phyloP scores from a whole-genome alignment of 2,329 filamentous ascomycete genomes.

The Colletotrichum filicis region DNA sequence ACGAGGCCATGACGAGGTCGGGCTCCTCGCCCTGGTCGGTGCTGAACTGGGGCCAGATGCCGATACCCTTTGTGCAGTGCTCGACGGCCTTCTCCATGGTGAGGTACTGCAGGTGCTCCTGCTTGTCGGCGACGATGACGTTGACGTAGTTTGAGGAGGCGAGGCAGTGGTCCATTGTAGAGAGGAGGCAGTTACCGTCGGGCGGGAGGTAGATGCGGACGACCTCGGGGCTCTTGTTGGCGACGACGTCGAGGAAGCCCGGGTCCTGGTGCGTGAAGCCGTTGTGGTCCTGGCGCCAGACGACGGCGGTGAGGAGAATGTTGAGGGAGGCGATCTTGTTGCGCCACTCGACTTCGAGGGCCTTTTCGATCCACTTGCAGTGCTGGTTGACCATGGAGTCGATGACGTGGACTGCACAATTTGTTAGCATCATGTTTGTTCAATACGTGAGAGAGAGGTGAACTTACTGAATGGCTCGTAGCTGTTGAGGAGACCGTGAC shows the following conservation, averaged over 20 bases:
- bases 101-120: constrained; percentile 82
- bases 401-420: constrained; percentile 71
- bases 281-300: constrained; percentile 87
- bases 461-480: constrained; percentile 77
- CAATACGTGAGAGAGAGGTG: not conserved
- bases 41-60: constrained; percentile 82
- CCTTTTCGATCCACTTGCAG: constrained; percentile 88
- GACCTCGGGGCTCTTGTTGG: constrained; percentile 83
- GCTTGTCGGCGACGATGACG: constrained; percentile 83
- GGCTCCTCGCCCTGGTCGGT: constrained; percentile 77
- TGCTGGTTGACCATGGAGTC: constrained; percentile 86
- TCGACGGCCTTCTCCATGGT: constrained; percentile 76
- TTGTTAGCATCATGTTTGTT: not conserved
- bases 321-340: constrained; percentile 80
- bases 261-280: constrained; percentile 87
- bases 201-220: constrained; percentile 85
- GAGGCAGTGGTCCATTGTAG: constrained; percentile 81
- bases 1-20: constrained; percentile 80
- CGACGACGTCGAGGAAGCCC: constrained; percentile 82
- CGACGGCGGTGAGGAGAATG: constrained; percentile 81
- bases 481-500: constrained; percentile 81
- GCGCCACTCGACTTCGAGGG: constrained; percentile 82
- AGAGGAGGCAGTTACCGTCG: constrained; percentile 82
- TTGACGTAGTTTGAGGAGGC: constrained; percentile 83
- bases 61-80: constrained; percentile 82